Evolutionary conservation across 2,329 filamentous ascomycete species (phyloP).

Genomic region (Alternaria sp.): DNA sequence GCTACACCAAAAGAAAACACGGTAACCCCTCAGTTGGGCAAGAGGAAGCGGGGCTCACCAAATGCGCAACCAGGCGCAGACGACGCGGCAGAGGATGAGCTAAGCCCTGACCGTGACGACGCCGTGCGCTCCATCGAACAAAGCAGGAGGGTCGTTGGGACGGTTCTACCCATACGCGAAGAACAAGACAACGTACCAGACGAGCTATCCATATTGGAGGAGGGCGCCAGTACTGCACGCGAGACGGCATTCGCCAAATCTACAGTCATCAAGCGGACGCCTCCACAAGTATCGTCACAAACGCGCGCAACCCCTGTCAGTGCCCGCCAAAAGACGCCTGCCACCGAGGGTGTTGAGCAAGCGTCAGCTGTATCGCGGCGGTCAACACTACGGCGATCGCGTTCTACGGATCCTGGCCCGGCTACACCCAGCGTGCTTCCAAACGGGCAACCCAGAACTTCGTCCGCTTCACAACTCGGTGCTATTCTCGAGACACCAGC

Average conservation of each 20-base stretch:
- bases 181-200: constrained; percentile 35
- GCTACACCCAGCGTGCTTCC: constrained; percentile 33
- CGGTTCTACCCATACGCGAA: constrained; percentile 33
- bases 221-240: constrained; percentile 22
- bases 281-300: constrained; percentile 14
- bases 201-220: constrained; percentile 36
- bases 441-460: constrained; percentile 15
- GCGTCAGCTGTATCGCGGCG: constrained; percentile 19
- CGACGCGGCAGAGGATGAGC: constrained; percentile 40
- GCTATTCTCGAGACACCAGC: constrained; percentile 22
- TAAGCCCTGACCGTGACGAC: constrained; percentile 42
- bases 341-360: constrained; percentile 2
- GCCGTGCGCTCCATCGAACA: constrained; percentile 33
- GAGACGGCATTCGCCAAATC: constrained; percentile 15
- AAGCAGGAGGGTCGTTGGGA: constrained; percentile 31
- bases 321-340: constrained; percentile 14
- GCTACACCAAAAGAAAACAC: constrained; percentile 23
- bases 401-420: constrained; percentile 28
- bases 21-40: constrained; percentile 41
- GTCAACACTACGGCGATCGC: constrained; percentile 21
- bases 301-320: constrained; percentile 4
- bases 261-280: constrained; percentile 17
- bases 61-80: constrained; percentile 20
- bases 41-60: constrained; percentile 41
- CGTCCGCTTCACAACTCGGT: constrained; percentile 18